Conservation (phyloP, 2,329 filamentous ascomycete genomes). For the Fusarium solani-melongenae region DNA sequence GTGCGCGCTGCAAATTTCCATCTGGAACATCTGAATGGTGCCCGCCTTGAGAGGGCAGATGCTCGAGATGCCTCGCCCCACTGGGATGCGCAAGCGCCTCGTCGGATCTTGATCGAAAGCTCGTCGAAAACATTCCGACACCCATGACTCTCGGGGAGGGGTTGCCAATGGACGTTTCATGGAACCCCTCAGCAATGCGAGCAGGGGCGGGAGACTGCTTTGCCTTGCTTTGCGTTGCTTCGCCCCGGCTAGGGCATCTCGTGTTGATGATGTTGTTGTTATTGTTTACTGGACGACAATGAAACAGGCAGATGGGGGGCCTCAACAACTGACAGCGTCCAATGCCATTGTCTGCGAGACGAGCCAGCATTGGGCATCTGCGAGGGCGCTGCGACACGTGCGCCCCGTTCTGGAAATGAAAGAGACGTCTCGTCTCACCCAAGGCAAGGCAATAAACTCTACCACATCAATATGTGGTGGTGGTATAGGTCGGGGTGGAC, state of each 20-base stretch:
- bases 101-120: constrained; percentile 42
- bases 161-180: constrained; percentile 30
- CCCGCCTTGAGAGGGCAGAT: constrained; percentile 36
- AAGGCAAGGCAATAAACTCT: constrained; percentile 10
- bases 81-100: constrained; percentile 41
- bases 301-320: constrained; percentile 21
- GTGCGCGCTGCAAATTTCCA: constrained; percentile 35
- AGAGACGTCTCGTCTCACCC: constrained; percentile 13
- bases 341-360: constrained; percentile 11
- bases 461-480: constrained; percentile 3
- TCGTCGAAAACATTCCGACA: constrained; percentile 38
- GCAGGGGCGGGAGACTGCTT: constrained; percentile 31
- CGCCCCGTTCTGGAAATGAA: constrained; percentile 38
- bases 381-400: constrained; percentile 28
- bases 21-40: constrained; percentile 43
- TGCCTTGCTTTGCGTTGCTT: constrained; percentile 2
- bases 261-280: constrained; percentile 23
- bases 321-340: constrained; percentile 23
- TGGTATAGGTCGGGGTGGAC: constrained; percentile 8
- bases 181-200: constrained; percentile 29
- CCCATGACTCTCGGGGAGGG: constrained; percentile 27
- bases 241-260: neutral
- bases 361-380: constrained; percentile 19
- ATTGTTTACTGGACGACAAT: constrained; percentile 8
- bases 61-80: constrained; percentile 31